Percentiles rank a stretch among this genome's conserved stretches.
phyloP scores from a whole-genome alignment of 2,329 filamentous ascomycete genomes.

The Talaromyces sp. region DNA sequence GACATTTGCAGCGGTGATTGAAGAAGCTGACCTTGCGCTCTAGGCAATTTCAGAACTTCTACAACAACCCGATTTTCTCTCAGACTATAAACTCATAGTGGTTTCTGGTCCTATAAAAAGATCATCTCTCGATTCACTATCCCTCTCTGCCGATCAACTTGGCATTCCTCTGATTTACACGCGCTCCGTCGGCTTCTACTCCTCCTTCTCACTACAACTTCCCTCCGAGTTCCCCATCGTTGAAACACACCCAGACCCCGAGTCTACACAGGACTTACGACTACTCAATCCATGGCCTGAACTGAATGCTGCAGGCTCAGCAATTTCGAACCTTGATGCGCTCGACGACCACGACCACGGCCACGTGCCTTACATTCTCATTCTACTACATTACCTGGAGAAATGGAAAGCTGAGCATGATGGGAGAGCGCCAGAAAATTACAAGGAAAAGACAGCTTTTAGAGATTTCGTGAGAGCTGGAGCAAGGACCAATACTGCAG shows the following conservation, averaged over 20 bases:
- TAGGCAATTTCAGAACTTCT: slow-evolving; percentile 38
- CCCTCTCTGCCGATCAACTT: slow-evolving; percentile 48
- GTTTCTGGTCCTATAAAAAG: slow-evolving; percentile 55
- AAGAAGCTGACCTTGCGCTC: slow-evolving; percentile 12
- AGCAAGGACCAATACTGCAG: slow-evolving; percentile 66
- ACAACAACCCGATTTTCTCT: slow-evolving; percentile 33
- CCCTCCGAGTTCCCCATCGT: slow-evolving; percentile 83
- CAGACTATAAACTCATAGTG: slow-evolving; percentile 56
- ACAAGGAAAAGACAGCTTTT: slow-evolving; percentile 83
- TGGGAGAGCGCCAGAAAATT: slow-evolving; percentile 64
- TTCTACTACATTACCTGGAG: slow-evolving; percentile 76
- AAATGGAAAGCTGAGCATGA: slow-evolving; percentile 69
- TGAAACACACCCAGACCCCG: slow-evolving; percentile 89
- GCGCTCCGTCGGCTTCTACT: slow-evolving; percentile 88
- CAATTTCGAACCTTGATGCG: slow-evolving; percentile 61
- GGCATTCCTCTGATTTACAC: slow-evolving; percentile 73
- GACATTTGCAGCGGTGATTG: background rate
- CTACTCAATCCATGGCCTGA: slow-evolving; percentile 83
- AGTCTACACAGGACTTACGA: slow-evolving; percentile 77
- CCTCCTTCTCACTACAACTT: slow-evolving; percentile 74
- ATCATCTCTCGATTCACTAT: slow-evolving; percentile 48
- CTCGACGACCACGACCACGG: slow-evolving; percentile 79
- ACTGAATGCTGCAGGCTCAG: slow-evolving; percentile 60
- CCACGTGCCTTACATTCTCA: slow-evolving; percentile 79
- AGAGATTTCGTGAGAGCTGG: slow-evolving; percentile 62